Base-by-base conservation (phyloP, 257 asterid species). In the Solanum dulcamara region DNA sequence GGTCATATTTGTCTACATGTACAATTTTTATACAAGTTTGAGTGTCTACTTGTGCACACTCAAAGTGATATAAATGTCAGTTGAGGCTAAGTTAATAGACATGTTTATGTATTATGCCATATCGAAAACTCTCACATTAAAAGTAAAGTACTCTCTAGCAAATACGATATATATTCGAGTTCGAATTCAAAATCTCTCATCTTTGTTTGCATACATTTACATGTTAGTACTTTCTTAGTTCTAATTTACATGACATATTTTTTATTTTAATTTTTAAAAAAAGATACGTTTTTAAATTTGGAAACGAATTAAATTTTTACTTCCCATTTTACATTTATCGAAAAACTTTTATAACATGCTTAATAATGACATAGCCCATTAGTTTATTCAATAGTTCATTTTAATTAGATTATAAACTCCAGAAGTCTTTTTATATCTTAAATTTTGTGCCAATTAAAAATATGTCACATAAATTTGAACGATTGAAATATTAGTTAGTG, bases 61-160 rank as follows among this genome's bases (percentile, higher is more conserved):
- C n/a, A n/a, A n/a, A n/a, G n/a, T n/a, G n/a, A n/a, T n/a, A n/a
- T n/a, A n/a, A n/a, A n/a, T n/a, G n/a, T n/a, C n/a, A n/a, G n/a
- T n/a, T n/a, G n/a, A n/a, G n/a, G n/a, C n/a, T n/a, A n/a, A n/a
- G n/a, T n/a, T n/a, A n/a, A n/a, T n/a, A n/a, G n/a, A n/a, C n/a
- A n/a, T n/a, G n/a, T n/a, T n/a, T n/a, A n/a, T n/a, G n/a, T n/a
- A n/a, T n/a, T n/a, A n/a, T n/a, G n/a, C n/a, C n/a, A 60, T 60
- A 26, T 26, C 0, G 10, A 12, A 60, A 26, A 26, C 1, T 0
- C 4, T 60, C 3, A 5, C 26, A 60, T 5, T 24, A 12, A 60
- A 26, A 1, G 2, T 12, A 60, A 11, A 11, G 0, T 0, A 0
- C 20, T 26, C 4, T 12, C 18, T 60, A 60, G 8, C 0, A 26